These are phyloP conservation scores for Aspergillus arachidicola DNA, from an alignment of 2,329 filamentous ascomycete genomes.

Conservation along the genomic window DNA sequence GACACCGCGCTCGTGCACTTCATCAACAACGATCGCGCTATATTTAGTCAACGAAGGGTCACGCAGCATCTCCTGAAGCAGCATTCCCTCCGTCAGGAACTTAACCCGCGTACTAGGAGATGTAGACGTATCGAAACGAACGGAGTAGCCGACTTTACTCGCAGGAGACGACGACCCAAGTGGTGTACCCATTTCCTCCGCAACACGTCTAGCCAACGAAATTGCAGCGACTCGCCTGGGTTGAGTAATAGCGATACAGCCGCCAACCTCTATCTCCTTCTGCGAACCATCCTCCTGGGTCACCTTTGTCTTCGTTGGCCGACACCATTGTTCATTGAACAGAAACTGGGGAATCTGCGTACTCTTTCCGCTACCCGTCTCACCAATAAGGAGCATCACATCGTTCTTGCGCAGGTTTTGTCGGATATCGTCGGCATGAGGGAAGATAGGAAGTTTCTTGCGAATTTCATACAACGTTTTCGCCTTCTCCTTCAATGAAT, in stretches of 20 bases:
- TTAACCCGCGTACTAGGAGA: slow-evolving; percentile 86
- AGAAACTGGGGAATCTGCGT: slow-evolving; percentile 95
- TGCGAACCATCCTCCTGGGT: slow-evolving; percentile 26
- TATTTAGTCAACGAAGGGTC: slow-evolving; percentile 84
- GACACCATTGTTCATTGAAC: slow-evolving; percentile 77
- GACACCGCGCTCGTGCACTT: slow-evolving; percentile 93
- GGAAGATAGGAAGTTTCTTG: slow-evolving; percentile 78
- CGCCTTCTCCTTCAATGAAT: slow-evolving; percentile 47
- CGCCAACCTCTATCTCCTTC: slow-evolving; percentile 62
- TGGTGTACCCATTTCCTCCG: slow-evolving; percentile 74
- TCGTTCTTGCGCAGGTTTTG: slow-evolving; percentile 65
- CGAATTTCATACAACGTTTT: slow-evolving; percentile 55
- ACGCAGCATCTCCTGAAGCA: slow-evolving; percentile 87
- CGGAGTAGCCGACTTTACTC: slow-evolving; percentile 82
- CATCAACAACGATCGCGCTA: slow-evolving; percentile 88
- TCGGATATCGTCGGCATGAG: slow-evolving; percentile 70
- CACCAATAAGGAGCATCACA: slow-evolving; percentile 83
- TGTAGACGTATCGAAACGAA: slow-evolving; percentile 87
- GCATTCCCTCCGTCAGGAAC: slow-evolving; percentile 93
- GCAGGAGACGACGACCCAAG: slow-evolving; percentile 61
- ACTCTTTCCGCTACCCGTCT: slow-evolving; percentile 95
- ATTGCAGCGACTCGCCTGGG: slow-evolving; percentile 92
- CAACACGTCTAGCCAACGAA: slow-evolving; percentile 83
- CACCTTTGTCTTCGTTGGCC: slow-evolving; percentile 58
- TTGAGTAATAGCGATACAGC: slow-evolving; percentile 90